Evolutionary conservation across 768 basidiomycete genomes (phyloP).

Genomic region (Porpolomopsis calyptriformis): DNA sequence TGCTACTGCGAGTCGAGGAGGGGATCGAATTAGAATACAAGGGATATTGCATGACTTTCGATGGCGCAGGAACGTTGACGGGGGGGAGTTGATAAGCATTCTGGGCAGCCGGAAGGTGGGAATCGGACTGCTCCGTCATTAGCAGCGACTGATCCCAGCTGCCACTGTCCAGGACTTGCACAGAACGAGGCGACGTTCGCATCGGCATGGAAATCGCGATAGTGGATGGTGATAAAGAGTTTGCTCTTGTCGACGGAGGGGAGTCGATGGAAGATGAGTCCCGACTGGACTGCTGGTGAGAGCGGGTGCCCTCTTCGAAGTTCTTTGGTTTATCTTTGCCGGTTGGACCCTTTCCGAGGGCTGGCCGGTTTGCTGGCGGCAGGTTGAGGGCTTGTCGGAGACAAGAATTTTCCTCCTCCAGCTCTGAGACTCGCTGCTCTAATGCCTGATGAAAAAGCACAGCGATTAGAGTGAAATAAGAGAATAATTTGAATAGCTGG

Average conservation of each 20-base stretch:
- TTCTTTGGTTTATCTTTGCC: constrained; percentile 72
- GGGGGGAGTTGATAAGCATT: constrained; percentile 33
- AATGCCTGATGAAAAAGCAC: constrained; percentile 43
- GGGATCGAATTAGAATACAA: constrained; percentile 31
- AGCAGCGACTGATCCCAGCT: constrained; percentile 51
- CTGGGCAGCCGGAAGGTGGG: constrained; percentile 32
- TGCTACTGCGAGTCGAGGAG: constrained; percentile 32
- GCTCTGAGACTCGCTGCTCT: constrained; percentile 68
- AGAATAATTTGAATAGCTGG: constrained; percentile 20
- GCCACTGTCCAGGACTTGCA: constrained; percentile 38
- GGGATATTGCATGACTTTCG: constrained; percentile 37
- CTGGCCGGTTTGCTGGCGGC: constrained; percentile 59
- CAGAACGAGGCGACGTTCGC: constrained; percentile 28
- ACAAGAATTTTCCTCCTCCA: constrained; percentile 74
- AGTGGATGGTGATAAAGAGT: constrained; percentile 54
- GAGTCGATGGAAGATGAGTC: constrained; percentile 36
- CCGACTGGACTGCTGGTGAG: constrained; percentile 26
- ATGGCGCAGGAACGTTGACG: constrained; percentile 36
- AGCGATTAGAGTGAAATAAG: constrained; percentile 7
- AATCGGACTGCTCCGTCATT: constrained; percentile 33
- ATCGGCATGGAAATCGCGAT: constrained; percentile 39
- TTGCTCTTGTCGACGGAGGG: constrained; percentile 42
- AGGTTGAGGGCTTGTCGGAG: constrained; percentile 64
- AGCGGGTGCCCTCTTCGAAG: constrained; percentile 24
- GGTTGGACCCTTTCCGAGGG: constrained; percentile 77